A percentile compares a stretch with the other conserved stretches of the same genome.
Evolutionary conservation across 1,139 yeast genomes (phyloP).

Genomic region (Yamadazyma trypodendri): DNA sequence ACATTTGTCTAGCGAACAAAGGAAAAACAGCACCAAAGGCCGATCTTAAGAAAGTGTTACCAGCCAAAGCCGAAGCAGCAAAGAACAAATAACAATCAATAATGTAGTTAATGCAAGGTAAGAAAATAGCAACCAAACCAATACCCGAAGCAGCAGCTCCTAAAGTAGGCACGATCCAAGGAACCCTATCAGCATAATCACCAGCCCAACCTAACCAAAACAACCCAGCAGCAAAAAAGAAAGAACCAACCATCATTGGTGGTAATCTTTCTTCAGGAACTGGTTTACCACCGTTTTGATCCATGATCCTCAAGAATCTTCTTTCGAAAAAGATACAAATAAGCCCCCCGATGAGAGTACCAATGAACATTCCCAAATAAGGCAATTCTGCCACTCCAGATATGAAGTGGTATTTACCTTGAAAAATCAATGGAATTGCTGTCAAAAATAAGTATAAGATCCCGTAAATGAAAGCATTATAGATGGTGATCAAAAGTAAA

Average conservation of each 20-base stretch:
- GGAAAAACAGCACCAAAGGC: conserved; percentile 54
- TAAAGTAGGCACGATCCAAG: conserved; percentile 83
- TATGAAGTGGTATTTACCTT: conserved; percentile 53
- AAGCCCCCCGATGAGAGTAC: conserved; percentile 58
- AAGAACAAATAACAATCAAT: conserved; percentile 75
- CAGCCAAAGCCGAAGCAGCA: conserved; percentile 92
- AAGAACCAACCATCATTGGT: conserved; percentile 69
- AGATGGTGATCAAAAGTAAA: conserved; percentile 62
- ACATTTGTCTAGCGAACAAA: conserved; percentile 63
- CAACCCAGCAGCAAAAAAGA: conserved; percentile 72
- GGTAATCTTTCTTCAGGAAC: conserved; percentile 80
- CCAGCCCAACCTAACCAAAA: conserved; percentile 90
- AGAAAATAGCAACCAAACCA: conserved; percentile 73
- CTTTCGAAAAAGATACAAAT: conserved; percentile 29
- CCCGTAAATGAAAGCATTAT: conserved; percentile 84
- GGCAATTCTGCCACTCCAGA: conserved; percentile 61
- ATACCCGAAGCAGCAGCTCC: conserved; percentile 72
- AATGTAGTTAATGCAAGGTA: conserved; percentile 75
- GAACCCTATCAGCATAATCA: conserved; percentile 60
- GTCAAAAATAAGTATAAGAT: conserved; percentile 74
- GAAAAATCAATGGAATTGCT: conserved; percentile 76
- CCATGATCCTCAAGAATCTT: conserved; percentile 23
- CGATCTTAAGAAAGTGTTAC: conserved; percentile 74
- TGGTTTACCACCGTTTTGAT: conserved; percentile 54
- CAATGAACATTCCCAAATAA: conserved; percentile 59